Percentiles rank a stretch among this genome's conserved stretches.
Evolutionary conservation across 352 stramenopile species (phyloP).

Genomic region (Aphanomyces invadans): DNA sequence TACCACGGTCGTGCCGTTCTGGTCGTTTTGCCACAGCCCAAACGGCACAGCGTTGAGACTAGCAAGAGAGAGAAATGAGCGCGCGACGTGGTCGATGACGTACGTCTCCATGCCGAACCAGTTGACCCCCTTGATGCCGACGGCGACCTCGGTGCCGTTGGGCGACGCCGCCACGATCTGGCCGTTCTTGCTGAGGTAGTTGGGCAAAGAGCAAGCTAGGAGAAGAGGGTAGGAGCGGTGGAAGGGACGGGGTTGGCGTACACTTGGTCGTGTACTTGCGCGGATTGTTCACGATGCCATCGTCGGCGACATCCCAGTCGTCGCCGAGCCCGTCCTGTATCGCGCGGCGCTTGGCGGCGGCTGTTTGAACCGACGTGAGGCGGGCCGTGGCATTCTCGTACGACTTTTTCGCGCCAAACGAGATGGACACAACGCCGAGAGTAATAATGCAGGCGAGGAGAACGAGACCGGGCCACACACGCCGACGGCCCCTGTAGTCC

Average conservation of each 20-base stretch:
- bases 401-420: slow-evolving; percentile 23
- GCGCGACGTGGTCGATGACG: not conserved
- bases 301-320: slow-evolving; percentile 36
- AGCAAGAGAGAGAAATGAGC: too few relatives aligned
- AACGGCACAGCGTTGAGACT: slow-evolving; percentile 24
- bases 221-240: not conserved
- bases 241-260: too few relatives aligned
- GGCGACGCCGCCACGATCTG: slow-evolving; percentile 20
- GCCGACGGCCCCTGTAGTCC: slow-evolving; percentile 13
- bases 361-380: slow-evolving; percentile 16
- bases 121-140: slow-evolving; percentile 27
- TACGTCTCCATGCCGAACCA: slow-evolving; percentile 30
- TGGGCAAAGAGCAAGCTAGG: slow-evolving; percentile 24
- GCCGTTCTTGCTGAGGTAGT: slow-evolving; percentile 27
- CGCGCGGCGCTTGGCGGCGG: slow-evolving; percentile 23
- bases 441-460: slow-evolving; percentile 28
- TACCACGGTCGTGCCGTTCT: slow-evolving; percentile 27
- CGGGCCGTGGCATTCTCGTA: not conserved
- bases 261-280: slow-evolving; percentile 44
- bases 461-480: slow-evolving; percentile 31
- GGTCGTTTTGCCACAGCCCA: slow-evolving; percentile 27
- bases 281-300: slow-evolving; percentile 55
- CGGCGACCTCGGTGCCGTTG: slow-evolving; percentile 19
- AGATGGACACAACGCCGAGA: slow-evolving; percentile 23
- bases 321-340: slow-evolving; percentile 26